Percentiles rank a stretch among this genome's conserved stretches.
Evolutionary conservation across 768 basidiomycete genomes (phyloP).

Genomic region (Sarcodon sp.): DNA sequence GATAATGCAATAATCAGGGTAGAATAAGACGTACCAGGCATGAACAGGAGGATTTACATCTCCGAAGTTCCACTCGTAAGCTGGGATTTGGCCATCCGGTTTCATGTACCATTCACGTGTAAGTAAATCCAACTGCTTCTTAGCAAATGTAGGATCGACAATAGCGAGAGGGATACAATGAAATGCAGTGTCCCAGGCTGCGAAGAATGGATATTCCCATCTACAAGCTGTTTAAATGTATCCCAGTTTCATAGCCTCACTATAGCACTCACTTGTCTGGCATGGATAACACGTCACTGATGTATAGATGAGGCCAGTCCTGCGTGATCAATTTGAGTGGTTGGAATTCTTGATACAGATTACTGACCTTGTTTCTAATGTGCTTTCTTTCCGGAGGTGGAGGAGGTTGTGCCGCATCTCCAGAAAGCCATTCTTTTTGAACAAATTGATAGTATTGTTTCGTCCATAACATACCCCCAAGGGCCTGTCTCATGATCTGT

Average conservation of each 20-base stretch:
- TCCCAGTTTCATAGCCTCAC: not conserved
- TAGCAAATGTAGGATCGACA: constrained; percentile 90
- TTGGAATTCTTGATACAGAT: not conserved
- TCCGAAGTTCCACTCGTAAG: constrained; percentile 98
- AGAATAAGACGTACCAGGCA: constrained; percentile 54
- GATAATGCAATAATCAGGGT: not conserved
- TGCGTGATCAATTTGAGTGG: constrained; percentile 13
- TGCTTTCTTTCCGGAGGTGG: constrained; percentile 84
- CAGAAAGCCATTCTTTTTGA: constrained; percentile 92
- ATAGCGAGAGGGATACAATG: constrained; percentile 97
- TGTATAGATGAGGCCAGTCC: constrained; percentile 95
- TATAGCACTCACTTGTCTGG: constrained; percentile 72
- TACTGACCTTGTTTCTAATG: constrained; percentile 66
- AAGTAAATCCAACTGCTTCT: constrained; percentile 92
- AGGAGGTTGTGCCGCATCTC: constrained; percentile 89
- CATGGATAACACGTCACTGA: constrained; percentile 96
- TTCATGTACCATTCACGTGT: constrained; percentile 99
- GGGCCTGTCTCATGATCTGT: constrained; percentile 93
- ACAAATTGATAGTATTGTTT: constrained; percentile 97
- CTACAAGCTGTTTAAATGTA: constrained; percentile 18
- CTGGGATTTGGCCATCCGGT: constrained; percentile 96
- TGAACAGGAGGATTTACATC: constrained; percentile 99
- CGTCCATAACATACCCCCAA: constrained; percentile 97
- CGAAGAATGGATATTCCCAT: constrained; percentile 99
- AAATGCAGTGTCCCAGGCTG: constrained; percentile 98